Percentiles rank a stretch among this genome's conserved stretches.
Conservation (phyloP, 2,329 filamentous ascomycete genomes). For the Exophiala sp. region DNA sequence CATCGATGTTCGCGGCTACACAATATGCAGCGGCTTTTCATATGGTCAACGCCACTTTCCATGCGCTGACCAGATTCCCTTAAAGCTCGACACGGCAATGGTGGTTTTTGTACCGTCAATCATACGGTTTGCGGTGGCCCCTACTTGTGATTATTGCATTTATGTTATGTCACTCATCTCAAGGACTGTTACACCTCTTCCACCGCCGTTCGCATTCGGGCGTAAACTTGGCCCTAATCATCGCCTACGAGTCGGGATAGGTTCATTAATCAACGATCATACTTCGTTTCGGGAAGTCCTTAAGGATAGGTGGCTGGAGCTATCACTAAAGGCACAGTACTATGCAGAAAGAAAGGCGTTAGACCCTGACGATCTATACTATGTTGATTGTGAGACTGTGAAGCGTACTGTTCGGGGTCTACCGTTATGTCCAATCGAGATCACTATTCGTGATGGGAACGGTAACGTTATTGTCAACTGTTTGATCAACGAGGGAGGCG, state of each 20-base stretch:
- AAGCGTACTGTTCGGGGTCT: no score
- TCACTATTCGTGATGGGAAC: no score
- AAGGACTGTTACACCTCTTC: not conserved
- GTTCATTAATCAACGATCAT: not conserved
- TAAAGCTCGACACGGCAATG: not conserved
- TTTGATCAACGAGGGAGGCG: no score
- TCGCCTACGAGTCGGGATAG: not conserved
- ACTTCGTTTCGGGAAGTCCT: not conserved
- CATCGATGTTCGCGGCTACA: constrained; percentile 7
- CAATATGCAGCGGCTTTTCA: not conserved
- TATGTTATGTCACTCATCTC: not conserved
- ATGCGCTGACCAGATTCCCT: not conserved
- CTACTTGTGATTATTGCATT: not conserved
- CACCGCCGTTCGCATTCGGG: not conserved
- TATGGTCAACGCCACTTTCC: not conserved
- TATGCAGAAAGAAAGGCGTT: no score
- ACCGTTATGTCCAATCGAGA: no score
- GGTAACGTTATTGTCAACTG: no score
- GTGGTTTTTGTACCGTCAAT: not conserved
- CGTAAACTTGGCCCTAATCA: not conserved
- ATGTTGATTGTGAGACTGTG: no score
- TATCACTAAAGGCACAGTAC: no score
- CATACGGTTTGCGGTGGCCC: not conserved
- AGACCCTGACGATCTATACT: no score
- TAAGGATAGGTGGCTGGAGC: no score